phyloP scores from a whole-genome alignment of 768 basidiomycete genomes.

The Punctularia strigosozonata region DNA sequence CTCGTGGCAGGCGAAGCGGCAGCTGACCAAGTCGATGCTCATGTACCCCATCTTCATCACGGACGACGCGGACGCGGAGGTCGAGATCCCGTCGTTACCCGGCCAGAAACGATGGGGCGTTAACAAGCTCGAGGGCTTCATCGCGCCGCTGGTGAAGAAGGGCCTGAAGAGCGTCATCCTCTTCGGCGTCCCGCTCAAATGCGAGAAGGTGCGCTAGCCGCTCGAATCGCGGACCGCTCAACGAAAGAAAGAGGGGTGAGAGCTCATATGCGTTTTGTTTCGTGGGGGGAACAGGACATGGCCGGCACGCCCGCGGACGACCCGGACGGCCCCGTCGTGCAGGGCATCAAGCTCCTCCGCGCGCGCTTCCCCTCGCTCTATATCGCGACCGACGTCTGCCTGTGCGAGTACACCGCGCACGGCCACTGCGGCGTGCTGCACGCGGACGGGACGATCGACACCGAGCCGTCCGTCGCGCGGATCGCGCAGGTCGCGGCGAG shows the following conservation, averaged over 20 bases:
- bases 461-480: conserved; percentile 67
- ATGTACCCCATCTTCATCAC: conserved; percentile 99
- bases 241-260: no score
- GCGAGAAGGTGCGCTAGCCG: conserved; percentile 46
- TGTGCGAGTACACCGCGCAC: conserved; percentile 99
- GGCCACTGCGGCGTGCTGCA: conserved; percentile 88
- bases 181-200: conserved; percentile 84
- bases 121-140: conserved; percentile 80
- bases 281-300: conserved; percentile 59
- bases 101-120: conserved; percentile 92
- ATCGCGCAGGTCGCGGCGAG: conserved; percentile 86
- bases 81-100: conserved; percentile 66
- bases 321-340: conserved; percentile 82
- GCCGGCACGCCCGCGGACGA: conserved; percentile 87
- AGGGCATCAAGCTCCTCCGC: conserved; percentile 73
- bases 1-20: conserved; percentile 73
- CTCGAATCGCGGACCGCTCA: no score
- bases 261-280: no score
- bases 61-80: conserved; percentile 81
- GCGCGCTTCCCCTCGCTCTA: conserved; percentile 73
- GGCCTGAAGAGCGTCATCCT: conserved; percentile 88
- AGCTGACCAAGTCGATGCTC: conserved; percentile 84
- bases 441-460: conserved; percentile 66
- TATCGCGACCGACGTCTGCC: conserved; percentile 90
- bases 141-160: conserved; percentile 80